Evolutionary conservation across 148 eudicot genomes (phyloP).

Genomic region (Vaccinium myrtillus): DNA sequence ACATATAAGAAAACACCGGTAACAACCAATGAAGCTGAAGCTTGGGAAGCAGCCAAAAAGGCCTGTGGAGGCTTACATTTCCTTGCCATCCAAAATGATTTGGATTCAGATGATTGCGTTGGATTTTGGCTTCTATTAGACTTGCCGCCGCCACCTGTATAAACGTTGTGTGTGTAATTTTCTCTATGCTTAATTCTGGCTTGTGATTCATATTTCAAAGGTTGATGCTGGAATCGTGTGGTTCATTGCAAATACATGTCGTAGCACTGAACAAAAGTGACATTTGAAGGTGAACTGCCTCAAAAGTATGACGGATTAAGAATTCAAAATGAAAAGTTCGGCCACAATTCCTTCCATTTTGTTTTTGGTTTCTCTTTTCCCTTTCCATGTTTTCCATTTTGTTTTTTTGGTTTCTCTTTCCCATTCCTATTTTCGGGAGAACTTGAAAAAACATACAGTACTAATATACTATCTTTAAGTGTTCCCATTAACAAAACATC

Average conservation of each 20-base stretch:
- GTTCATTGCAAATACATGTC: background rate
- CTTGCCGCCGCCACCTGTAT: slow-evolving; percentile 92
- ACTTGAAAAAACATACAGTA: too few species aligned
- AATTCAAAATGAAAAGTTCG: background rate
- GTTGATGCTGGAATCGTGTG: background rate
- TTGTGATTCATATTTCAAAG: background rate
- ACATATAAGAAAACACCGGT: slow-evolving; percentile 67
- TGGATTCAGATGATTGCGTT: slow-evolving; percentile 85
- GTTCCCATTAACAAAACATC: too few species aligned
- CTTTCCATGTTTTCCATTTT: too few species aligned
- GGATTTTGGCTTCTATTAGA: slow-evolving; percentile 96
- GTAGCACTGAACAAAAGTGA: background rate
- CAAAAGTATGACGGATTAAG: background rate
- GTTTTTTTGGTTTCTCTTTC: too few species aligned
- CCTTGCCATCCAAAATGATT: slow-evolving; percentile 83
- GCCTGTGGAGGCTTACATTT: slow-evolving; percentile 88
- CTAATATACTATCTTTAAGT: too few species aligned
- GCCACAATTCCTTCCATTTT: background rate
- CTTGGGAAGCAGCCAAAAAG: slow-evolving; percentile 94
- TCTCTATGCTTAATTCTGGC: background rate
- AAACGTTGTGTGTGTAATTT: slow-evolving; percentile 7
- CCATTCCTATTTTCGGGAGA: too few species aligned
- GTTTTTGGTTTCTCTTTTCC: background rate
- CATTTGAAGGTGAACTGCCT: background rate
- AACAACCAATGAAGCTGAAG: slow-evolving; percentile 80